Conservation (phyloP, 2,329 filamentous ascomycete species). For the Talaromyces funiculosus region DNA sequence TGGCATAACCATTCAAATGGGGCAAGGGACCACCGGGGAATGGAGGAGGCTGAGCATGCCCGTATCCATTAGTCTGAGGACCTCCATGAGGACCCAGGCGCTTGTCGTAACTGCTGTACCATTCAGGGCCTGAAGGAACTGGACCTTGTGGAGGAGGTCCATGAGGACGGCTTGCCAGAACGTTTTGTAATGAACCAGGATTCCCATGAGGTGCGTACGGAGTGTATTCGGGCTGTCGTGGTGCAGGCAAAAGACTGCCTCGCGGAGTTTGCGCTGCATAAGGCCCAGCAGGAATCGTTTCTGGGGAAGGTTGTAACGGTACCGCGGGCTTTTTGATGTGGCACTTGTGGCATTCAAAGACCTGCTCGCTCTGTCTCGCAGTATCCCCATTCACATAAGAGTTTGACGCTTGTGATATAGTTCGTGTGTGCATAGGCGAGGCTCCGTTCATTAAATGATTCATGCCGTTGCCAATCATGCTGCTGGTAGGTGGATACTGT, state of each 20-base stretch:
- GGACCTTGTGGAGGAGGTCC: constrained; percentile 21
- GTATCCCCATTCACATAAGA: constrained; percentile 24
- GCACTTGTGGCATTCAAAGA: constrained; percentile 69
- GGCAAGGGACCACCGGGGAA: constrained; percentile 15
- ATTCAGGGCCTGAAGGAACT: constrained; percentile 20
- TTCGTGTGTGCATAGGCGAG: constrained; percentile 23
- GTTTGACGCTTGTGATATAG: constrained; percentile 22
- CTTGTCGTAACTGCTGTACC: constrained; percentile 13
- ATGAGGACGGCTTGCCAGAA: constrained; percentile 23
- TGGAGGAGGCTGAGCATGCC: constrained; percentile 13
- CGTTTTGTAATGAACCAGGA: constrained; percentile 25
- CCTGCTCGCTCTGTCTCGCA: neutral
- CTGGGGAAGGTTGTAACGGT: constrained; percentile 25
- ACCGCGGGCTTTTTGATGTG: constrained; percentile 41
- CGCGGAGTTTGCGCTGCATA: constrained; percentile 16
- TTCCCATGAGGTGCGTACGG: constrained; percentile 29
- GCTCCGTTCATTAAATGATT: constrained; percentile 29
- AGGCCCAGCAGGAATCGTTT: constrained; percentile 15
- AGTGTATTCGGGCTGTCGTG: constrained; percentile 27
- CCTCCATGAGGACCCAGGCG: constrained; percentile 4
- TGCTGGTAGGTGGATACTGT: constrained; percentile 42
- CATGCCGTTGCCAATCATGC: constrained; percentile 40
- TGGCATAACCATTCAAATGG: constrained; percentile 12
- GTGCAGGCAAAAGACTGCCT: constrained; percentile 28
- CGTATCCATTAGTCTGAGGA: constrained; percentile 14